Conservation (phyloP, 306 rosid genomes). For the Macrotyloma uniflorum region DNA sequence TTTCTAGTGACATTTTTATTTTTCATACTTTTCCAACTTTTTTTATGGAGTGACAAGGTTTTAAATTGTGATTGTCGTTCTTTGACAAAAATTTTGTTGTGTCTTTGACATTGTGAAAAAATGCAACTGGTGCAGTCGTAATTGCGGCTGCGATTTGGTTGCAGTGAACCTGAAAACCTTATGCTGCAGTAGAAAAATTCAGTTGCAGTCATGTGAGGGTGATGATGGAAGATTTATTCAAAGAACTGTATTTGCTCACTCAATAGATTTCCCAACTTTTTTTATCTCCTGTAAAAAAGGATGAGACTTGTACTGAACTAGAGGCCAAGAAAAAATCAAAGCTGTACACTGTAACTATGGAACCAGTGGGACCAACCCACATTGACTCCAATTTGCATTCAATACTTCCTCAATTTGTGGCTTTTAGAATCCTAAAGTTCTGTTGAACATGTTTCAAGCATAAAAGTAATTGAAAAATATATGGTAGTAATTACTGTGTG, state of each 20-base stretch:
- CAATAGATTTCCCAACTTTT: neutral
- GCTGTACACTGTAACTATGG: neutral
- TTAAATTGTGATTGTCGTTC: neutral
- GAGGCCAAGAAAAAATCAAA: neutral
- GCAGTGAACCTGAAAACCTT: neutral
- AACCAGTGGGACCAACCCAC: neutral
- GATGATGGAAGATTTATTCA: neutral
- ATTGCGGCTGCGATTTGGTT: neutral
- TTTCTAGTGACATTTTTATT: neutral
- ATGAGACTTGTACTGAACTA: neutral
- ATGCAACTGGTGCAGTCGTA: neutral
- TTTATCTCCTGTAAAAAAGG: neutral
- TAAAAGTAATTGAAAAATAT: constrained; percentile 10
- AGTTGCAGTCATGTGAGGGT: neutral
- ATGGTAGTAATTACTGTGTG: neutral
- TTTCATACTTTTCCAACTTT: neutral
- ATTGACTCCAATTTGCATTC: constrained; percentile 9
- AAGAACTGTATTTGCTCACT: neutral
- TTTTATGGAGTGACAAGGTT: neutral
- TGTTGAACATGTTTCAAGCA: constrained; percentile 25
- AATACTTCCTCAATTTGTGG: constrained; percentile 32
- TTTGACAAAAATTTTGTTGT: too few species aligned
- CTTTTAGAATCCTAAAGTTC: neutral
- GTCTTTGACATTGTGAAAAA: neutral
- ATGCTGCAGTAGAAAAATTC: neutral